A percentile compares a stretch with the other conserved stretches of the same genome.
Conservation (phyloP, 169 alveolate species). For the Plasmodium vinckei region DNA sequence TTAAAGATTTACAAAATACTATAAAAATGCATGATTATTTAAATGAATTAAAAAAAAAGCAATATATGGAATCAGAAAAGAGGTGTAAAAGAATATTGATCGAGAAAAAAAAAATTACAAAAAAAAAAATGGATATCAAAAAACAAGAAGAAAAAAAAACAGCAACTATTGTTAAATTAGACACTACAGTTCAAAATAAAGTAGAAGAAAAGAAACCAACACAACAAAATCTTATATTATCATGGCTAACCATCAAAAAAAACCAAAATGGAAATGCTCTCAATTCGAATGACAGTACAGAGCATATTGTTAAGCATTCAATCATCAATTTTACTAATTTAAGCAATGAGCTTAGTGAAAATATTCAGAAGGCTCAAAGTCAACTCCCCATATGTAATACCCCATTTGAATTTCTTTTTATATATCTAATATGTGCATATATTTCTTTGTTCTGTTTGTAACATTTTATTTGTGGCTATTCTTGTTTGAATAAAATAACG, state of each 20-base stretch:
- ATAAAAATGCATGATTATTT: constrained; percentile 53
- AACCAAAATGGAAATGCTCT: constrained; percentile 18
- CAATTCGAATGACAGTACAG: constrained; percentile 14
- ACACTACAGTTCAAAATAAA: constrained; percentile 35
- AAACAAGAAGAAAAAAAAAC: constrained; percentile 75
- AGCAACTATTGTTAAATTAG: constrained; percentile 34
- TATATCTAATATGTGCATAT: not conserved
- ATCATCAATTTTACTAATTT: constrained; percentile 33
- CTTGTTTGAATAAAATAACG: not conserved
- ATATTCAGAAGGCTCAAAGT: constrained; percentile 34
- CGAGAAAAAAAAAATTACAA: constrained; percentile 66
- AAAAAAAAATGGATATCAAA: constrained; percentile 69
- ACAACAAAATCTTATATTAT: constrained; percentile 55
- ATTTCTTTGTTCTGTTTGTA: not conserved
- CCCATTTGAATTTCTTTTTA: not conserved
- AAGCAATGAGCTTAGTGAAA: constrained; percentile 31
- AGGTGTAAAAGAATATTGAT: constrained; percentile 57
- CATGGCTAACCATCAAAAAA: constrained; percentile 69
- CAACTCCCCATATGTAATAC: constrained; percentile 49
- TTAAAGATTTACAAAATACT: constrained; percentile 43
- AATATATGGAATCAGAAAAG: constrained; percentile 67
- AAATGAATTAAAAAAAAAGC: constrained; percentile 67
- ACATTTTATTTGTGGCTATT: too few relatives aligned
- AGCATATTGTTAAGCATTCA: constrained; percentile 36
- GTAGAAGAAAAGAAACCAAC: constrained; percentile 55